Evolutionary conservation across 163 green algal species (phyloP), one percentile per base, ranked within the genome.

Genomic region (Chloromonas sp.): DNA sequence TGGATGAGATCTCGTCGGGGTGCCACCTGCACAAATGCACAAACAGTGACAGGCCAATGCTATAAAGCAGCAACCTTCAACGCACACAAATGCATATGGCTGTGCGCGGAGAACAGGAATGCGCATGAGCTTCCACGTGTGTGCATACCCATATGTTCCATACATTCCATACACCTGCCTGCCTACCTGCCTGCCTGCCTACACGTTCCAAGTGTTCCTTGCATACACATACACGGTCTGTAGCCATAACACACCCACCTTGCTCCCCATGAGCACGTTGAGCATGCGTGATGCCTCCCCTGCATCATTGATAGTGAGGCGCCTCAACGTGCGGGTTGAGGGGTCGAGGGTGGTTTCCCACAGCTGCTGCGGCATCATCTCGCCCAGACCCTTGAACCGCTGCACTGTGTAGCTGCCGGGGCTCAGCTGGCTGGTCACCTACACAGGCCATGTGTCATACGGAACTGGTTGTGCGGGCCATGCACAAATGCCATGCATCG

Each of bases 321-420:
- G 91, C 60, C 91, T 88, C 87, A 99, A 91, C 59, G 88, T 74
- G 85, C 92, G 89, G 86, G 3, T 94, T 1, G 87, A 87, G 0
- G 97, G 97, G 92, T 99, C 94, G 58, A 99, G 87, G 0, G 97
- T 99, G 0, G 97, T 99, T 8, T 92, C 81, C 98, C 97, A 99
- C 71, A 99, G 93, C 92, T 99, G 96, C 87, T 98, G 87, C 5
- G 98, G 97, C 96, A 99, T 99, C 98, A 99, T 99, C 93, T 99
- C 98, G 2, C 97, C 97, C 82, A 99, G 91, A 1, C 97, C 96
- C 91, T 98, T 96, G 90, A 96, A 96, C 58, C 82, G 70, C 88
- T 91, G 88, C 71, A 91, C 70, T 14, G 11, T 88, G 87, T 85
- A 86, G 1, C 78, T 82, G 66, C 66, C 66, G 5, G 36, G 36